Evolutionary conservation across 2,329 filamentous ascomycete genomes (phyloP), one percentile per base, ranked within the genome.

Genomic region (Ophiognomonia clavigignenti-juglandacearum): DNA sequence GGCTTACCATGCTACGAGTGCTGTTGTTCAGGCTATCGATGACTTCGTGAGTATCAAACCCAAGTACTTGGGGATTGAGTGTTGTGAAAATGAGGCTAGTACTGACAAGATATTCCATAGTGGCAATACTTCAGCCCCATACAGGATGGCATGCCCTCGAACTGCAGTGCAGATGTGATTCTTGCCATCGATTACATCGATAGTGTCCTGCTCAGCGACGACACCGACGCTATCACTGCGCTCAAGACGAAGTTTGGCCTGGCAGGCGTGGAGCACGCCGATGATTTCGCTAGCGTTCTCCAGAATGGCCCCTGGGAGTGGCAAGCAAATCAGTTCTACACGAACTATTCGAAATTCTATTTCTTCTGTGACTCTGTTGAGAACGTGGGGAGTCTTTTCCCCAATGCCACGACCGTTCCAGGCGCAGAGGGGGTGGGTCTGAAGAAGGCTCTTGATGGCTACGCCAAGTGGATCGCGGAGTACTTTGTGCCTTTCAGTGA

Each of bases 121-220:
- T 80, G 74, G 73, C 66, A 71, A 57, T 81, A 81, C 55, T 80
- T 78, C 57, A 61, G 65, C 8, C 77, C 77, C 1, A 64, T 80
- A 4, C 69, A 72, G 50, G 62, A 74, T 50, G 76, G 74, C 10
- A 76, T 79, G 61, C 72, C 77, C 0, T 54, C 66, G 57, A 82
- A 82, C 63, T 82, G 78, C 66, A 77, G 71, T 55, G 59, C 59
- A 13, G 78, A 82, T 55, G 60, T 81, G 19, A 58, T 63, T 18
- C 58, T 65, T 3, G 75, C 80, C n/a, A 65, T 80, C 45, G 62
- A 73, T 16, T 62, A 80, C 54, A 65, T 81, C 19, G 77, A 82
- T 56, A 63, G 55, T 38, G 67, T 71, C 23, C 63, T 70, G 14
- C 55, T 62, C 37, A 62, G 64, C 40, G 73, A 54, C 59, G 66